phyloP scores from a whole-genome alignment of 164 flowering plant genomes.

The Umbellularia californica region DNA sequence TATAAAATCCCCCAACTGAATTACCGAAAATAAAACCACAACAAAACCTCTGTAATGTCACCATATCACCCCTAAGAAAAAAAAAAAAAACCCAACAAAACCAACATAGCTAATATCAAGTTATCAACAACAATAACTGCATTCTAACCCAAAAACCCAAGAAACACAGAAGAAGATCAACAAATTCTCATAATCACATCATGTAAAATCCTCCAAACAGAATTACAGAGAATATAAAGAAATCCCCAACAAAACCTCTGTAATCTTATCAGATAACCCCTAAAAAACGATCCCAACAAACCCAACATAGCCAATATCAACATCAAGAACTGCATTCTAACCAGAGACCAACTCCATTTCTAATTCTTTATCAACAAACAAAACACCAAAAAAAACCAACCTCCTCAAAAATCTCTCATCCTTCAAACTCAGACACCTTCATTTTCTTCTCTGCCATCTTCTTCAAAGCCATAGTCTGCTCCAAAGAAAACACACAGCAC shows the following conservation, averaged over 20 bases:
- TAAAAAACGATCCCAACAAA: background rate
- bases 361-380: background rate
- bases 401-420: background rate
- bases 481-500: conserved; percentile 48
- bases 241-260: background rate
- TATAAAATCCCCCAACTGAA: too few species aligned
- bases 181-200: background rate
- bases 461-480: conserved; percentile 37
- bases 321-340: too few species aligned
- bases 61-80: background rate
- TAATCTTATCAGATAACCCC: background rate
- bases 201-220: background rate
- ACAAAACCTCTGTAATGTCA: background rate
- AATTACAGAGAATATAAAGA: background rate
- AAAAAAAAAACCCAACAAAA: too few species aligned
- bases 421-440: background rate
- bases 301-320: too few species aligned
- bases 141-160: too few species aligned
- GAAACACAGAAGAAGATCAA: too few species aligned
- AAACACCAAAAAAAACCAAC: background rate
- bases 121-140: background rate
- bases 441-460: conserved; percentile 17
- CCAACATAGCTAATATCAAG: background rate
- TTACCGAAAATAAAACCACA: too few species aligned
- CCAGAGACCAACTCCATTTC: background rate